Evolutionary conservation across 169 alveolate genomes (phyloP).

Genomic region (Babesia gibsoni): DNA sequence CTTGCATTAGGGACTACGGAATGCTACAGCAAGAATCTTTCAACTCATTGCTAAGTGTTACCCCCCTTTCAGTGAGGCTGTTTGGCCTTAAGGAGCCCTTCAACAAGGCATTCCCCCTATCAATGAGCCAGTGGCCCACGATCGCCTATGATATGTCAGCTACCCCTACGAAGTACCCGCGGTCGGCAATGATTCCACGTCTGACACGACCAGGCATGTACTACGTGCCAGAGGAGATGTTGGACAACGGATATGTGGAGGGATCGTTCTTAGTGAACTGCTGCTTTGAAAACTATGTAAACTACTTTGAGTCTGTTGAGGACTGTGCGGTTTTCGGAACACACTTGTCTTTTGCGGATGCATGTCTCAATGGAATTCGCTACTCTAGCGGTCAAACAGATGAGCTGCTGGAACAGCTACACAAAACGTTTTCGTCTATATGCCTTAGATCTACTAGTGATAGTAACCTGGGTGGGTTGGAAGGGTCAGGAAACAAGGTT

Average conservation of each 20-base stretch:
- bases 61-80: conserved; percentile 22
- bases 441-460: conserved; percentile 33
- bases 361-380: not conserved
- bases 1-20: not conserved
- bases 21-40: not conserved
- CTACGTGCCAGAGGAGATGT: conserved; percentile 34
- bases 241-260: conserved; percentile 32
- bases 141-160: not conserved
- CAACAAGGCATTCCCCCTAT: conserved; percentile 24
- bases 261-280: conserved; percentile 19
- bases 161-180: conserved; percentile 15
- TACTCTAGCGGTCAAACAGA: not conserved
- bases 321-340: conserved; percentile 46
- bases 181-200: conserved; percentile 31
- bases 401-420: not conserved
- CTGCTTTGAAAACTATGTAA: conserved; percentile 36
- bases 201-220: conserved; percentile 50
- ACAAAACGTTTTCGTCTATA: conserved; percentile 9
- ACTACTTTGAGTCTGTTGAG: conserved; percentile 38
- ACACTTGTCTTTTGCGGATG: conserved; percentile 41
- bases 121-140: conserved; percentile 42
- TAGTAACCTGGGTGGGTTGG: conserved; percentile 34
- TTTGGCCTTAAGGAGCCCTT: conserved; percentile 34
- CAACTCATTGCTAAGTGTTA: not conserved
- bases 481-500: not conserved